phyloP scores from a whole-genome alignment of 192 early-diverging fungal species.

The Podila epicladia region DNA sequence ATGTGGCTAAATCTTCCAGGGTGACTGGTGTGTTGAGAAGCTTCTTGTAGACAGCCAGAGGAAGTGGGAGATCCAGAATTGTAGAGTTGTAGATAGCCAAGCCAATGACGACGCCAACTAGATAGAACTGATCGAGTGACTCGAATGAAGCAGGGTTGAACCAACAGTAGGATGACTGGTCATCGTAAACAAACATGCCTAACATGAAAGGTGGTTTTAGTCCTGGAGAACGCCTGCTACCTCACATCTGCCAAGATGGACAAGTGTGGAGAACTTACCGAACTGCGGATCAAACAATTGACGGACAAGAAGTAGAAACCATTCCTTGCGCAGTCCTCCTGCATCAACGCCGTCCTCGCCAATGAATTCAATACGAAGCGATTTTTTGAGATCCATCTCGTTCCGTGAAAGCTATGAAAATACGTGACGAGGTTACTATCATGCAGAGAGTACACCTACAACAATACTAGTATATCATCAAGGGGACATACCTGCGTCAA shows the following conservation, averaged over 20 bases:
- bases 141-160: constrained; percentile 83
- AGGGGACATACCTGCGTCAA: constrained; percentile 61
- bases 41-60: constrained; percentile 89
- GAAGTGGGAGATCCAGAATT: constrained; percentile 88
- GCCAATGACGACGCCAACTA: constrained; percentile 93
- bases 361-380: constrained; percentile 89
- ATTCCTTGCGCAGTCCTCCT: constrained; percentile 97
- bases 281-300: constrained; percentile 94
- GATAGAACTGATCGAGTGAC: constrained; percentile 83
- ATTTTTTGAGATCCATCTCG: constrained; percentile 90
- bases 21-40: constrained; percentile 77
- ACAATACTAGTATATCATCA: neutral
- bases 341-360: constrained; percentile 96
- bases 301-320: constrained; percentile 93
- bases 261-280: constrained; percentile 51
- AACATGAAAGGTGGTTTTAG: neutral
- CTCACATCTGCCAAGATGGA: constrained; percentile 35
- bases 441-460: no score
- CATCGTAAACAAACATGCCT: constrained; percentile 80
- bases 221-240: neutral
- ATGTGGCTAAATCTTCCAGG: constrained; percentile 80
- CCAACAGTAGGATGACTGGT: constrained; percentile 71
- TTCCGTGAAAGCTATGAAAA: constrained; percentile 67
- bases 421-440: no score
- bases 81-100: constrained; percentile 95